These are phyloP conservation scores for Piromyces finnis DNA, from an alignment of 192 early-diverging fungal species.

Conservation along the genomic window DNA sequence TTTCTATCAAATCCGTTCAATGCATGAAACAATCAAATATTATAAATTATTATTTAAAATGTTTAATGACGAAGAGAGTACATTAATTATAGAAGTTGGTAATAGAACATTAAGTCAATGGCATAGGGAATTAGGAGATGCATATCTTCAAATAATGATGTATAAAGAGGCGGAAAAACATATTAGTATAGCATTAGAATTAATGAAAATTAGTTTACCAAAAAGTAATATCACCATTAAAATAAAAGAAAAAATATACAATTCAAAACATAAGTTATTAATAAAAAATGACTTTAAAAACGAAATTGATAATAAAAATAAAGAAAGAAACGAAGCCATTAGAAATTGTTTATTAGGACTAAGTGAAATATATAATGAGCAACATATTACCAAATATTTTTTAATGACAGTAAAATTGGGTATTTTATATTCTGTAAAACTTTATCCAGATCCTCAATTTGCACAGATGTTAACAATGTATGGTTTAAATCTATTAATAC, in stretches of 20 bases:
- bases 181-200: neutral
- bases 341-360: neutral
- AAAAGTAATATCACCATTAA: neutral
- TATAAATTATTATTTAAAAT: conserved; percentile 14
- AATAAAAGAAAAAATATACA: neutral
- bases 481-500: neutral
- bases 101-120: conserved; percentile 9
- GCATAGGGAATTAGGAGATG: conserved; percentile 28
- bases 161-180: neutral
- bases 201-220: neutral
- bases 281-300: neutral
- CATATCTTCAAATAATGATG: conserved; percentile 8
- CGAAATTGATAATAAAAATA: neutral
- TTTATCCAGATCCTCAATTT: neutral
- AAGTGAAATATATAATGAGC: neutral
- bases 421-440: neutral
- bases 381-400: neutral
- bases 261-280: neutral
- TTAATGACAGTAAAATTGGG: neutral
- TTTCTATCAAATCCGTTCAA: conserved; percentile 14
- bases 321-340: neutral
- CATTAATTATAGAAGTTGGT: neutral
- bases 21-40: conserved; percentile 22
- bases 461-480: neutral
- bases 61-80: conserved; percentile 1